phyloP scores from a whole-genome alignment of 2,329 filamentous ascomycete species.

The Ophiosphaerella narmari region DNA sequence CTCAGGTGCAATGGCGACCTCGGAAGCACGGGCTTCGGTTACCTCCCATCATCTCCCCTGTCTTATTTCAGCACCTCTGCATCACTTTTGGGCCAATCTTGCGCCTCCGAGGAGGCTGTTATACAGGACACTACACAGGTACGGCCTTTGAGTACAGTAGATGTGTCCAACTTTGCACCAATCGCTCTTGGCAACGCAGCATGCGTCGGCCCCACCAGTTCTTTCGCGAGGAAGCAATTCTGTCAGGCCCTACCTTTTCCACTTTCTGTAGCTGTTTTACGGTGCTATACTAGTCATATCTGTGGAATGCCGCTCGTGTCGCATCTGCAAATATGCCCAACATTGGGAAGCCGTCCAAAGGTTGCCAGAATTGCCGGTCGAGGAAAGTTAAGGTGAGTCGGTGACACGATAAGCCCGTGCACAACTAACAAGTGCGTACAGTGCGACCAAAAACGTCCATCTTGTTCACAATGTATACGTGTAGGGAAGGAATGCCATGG shows the following conservation, averaged over 20 bases:
- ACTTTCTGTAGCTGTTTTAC: background rate
- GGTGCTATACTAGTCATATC: background rate
- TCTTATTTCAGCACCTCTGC: too few relatives aligned
- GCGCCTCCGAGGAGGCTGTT: too few relatives aligned
- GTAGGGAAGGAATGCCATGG: constrained; percentile 33
- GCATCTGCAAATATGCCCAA: constrained; percentile 19
- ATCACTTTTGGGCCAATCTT: too few relatives aligned
- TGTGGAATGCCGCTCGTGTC: background rate
- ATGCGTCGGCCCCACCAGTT: background rate
- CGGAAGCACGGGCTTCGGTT: too few relatives aligned
- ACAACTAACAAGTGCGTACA: constrained; percentile 6
- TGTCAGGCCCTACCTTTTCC: background rate
- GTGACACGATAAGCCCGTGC: background rate
- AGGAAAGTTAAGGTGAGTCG: constrained; percentile 30
- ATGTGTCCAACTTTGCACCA: too few relatives aligned
- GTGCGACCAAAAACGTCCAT: constrained; percentile 41
- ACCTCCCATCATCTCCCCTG: too few relatives aligned
- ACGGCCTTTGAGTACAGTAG: too few relatives aligned
- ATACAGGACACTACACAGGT: too few relatives aligned
- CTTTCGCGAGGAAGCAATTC: background rate
- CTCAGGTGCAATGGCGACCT: too few relatives aligned
- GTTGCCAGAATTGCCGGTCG: constrained; percentile 31
- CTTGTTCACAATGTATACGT: constrained; percentile 39
- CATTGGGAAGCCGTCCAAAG: constrained; percentile 30
- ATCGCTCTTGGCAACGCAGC: background rate